A percentile compares a stretch with the other conserved stretches of the same genome.
Evolutionary conservation across 257 asterid species (phyloP).

Genomic region (Lithospermum erythrorhizon): DNA sequence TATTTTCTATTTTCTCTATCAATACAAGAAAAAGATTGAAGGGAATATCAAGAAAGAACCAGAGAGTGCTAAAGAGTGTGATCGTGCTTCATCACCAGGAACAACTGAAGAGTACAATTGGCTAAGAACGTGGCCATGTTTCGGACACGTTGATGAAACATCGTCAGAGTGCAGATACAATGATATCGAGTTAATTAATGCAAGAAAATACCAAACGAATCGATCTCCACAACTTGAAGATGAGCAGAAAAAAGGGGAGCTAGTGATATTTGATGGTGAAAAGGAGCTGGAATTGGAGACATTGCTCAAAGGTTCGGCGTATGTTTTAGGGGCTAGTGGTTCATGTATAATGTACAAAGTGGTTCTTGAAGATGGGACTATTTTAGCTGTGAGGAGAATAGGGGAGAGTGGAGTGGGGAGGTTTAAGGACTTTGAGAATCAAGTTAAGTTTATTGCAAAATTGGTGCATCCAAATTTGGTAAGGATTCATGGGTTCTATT

Average conservation of each 20-base stretch:
- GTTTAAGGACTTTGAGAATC: constrained; percentile 81
- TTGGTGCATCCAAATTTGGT: constrained; percentile 83
- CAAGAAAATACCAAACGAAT: constrained; percentile 5
- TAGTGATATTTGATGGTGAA: constrained; percentile 77
- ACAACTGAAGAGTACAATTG: constrained; percentile 50
- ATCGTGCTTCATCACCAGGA: constrained; percentile 70
- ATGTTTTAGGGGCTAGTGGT: constrained; percentile 81
- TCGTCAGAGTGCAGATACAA: constrained; percentile 39
- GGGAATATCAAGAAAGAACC: constrained; percentile 25
- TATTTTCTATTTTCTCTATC: constrained; percentile 30
- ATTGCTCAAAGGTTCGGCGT: constrained; percentile 81
- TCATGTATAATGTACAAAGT: constrained; percentile 95
- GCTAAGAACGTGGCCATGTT: constrained; percentile 67
- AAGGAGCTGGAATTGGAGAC: constrained; percentile 75
- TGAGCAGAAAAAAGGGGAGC: constrained; percentile 52
- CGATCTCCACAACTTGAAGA: constrained; percentile 10
- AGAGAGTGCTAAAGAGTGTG: constrained; percentile 44
- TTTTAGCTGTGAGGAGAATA: constrained; percentile 72
- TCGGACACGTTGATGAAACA: constrained; percentile 25
- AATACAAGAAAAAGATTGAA: constrained; percentile 27
- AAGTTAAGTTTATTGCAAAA: constrained; percentile 57
- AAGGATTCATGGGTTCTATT: constrained; percentile 75
- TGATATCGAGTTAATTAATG: constrained; percentile 19
- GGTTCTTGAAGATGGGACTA: constrained; percentile 72
- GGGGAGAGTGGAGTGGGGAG: constrained; percentile 82